These are phyloP conservation scores for Claviceps spartinae DNA, from an alignment of 2,329 filamentous ascomycete genomes.

Conservation along the genomic window DNA sequence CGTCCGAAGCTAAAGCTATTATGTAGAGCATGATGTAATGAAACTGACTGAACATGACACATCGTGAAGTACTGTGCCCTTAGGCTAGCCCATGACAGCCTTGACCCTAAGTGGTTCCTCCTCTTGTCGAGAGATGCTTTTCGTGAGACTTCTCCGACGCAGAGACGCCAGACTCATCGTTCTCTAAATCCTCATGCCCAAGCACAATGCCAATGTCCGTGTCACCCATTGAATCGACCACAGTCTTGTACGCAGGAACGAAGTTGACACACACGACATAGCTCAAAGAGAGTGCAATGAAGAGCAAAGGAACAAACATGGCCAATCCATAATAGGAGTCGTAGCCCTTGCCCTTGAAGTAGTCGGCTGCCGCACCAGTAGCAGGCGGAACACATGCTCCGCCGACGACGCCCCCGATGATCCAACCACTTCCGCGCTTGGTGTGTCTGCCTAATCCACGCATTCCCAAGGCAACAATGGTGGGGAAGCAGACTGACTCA, in stretches of 20 bases:
- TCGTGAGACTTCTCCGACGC: background rate
- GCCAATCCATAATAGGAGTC: constrained; percentile 38
- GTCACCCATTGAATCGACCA: constrained; percentile 44
- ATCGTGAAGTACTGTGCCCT: too few species aligned
- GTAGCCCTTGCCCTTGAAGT: constrained; percentile 17
- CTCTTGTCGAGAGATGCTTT: background rate
- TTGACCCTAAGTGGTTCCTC: background rate
- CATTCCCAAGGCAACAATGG: constrained; percentile 66
- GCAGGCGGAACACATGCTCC: constrained; percentile 64
- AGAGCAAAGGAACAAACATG: constrained; percentile 52
- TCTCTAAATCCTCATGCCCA: background rate
- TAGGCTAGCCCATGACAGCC: too few species aligned
- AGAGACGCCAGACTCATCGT: background rate
- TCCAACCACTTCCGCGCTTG: constrained; percentile 61
- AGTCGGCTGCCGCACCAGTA: constrained; percentile 53
- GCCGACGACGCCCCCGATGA: constrained; percentile 54
- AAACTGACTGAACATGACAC: too few species aligned
- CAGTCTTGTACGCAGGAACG: constrained; percentile 45
- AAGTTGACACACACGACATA: constrained; percentile 54
- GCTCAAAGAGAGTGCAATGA: constrained; percentile 42
- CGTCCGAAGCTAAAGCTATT: too few species aligned
- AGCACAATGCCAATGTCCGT: constrained; percentile 25
- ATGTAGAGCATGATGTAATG: too few species aligned
- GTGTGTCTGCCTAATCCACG: constrained; percentile 62
- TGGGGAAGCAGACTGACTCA: constrained; percentile 69